Base-by-base conservation (phyloP, 441 rosid genomes). In the Populus trichocarpa region DNA sequence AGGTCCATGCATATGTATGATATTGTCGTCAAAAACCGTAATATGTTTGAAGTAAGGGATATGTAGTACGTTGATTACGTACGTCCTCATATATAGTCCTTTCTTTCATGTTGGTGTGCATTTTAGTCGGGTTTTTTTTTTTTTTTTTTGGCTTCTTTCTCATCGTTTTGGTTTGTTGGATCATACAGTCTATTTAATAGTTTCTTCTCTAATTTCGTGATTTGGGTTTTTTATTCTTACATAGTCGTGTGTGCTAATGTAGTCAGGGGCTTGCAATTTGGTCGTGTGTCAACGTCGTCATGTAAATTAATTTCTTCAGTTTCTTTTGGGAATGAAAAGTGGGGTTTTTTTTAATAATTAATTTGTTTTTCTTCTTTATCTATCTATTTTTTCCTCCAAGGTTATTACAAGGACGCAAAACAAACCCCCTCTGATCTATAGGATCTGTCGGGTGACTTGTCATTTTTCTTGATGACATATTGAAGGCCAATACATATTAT, bases 1-100 rank as follows among this genome's bases (percentile, higher is more conserved):
- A 91, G 86, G 81, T 71, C 91, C 80, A 81, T 89, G 83, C 95
- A 94, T 81, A 93, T 94, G 98, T 93, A 81, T 69, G 97, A 94
- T 77, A 89, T 94, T 78, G 95, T 94, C 30, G 93, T 91, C 72
- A 91, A 94, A 80, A 92, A 90, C 74, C 93, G 90, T 20, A 89
- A 89, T 81, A 16, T 85, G 74, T 94, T 94, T 66, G 89, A 92
- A 82, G 97, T 94, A 4, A 86, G 89, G 73, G 96, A 92, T 22
- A 74, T 87, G 88, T 89, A 83, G 75, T 13, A 8, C 1, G 35
- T 9, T 5, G 6, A 38, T 28, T 14, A 13, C 1, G 72, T 38
- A 35, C 26, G 23, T n/a, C 25, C 14, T 9, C 46, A 10, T 69
- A 4, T 14, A 4, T 4, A 12, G 64, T 25, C n/a, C 35, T 16